Evolutionary conservation across 2,329 filamentous ascomycete genomes (phyloP), one percentile per base, ranked within the genome.

Genomic region (Phialophora tarda): DNA sequence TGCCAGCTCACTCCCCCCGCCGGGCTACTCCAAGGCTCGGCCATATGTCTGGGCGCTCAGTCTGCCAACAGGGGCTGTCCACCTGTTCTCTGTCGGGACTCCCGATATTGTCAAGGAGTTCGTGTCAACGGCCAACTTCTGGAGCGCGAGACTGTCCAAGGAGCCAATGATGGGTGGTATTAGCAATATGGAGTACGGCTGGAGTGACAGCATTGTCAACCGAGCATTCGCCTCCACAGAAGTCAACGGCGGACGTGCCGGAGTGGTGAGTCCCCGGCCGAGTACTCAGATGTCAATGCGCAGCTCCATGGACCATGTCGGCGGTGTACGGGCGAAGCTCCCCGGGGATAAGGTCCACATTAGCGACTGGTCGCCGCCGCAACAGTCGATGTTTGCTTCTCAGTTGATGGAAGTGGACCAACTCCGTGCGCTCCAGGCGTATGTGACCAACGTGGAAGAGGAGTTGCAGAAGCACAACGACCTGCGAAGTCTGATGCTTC

Each of bases 81-180:
- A 99, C 77, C 85, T 99, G n/a, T 99, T 99, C 84, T 93, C 98
- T 75, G 95, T 95, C 57, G 95, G 95, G 63, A 99, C 95, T 0
- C 88, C 92, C 0, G 95, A 99, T 73, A 97, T 98, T 73, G 91
- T 93, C 73, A 90, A 91, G 72, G 95, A 99, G 77, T 99, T 97
- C 74, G 93, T 98, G 60, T 89, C 88, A 21, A 96, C 93, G 1
- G 92, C 92, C 73, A 99, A 99, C 79, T 99, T 98, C 80, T 99
- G 95, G 95, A 95, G 92, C 75, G 94, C 95, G 2, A 87, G 95
- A 59, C 84, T 98, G 34, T 97, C 93, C 74, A 97, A 96, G 69
- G 93, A 98, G 75, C 95, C 95, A 2, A 82, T 99, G 34, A 87
- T 94, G 38, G 95, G 95, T 64, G 94, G 93, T 64, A 91, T 99